phyloP scores from a whole-genome alignment of 768 basidiomycete genomes.

The Kwoniella heveanensis region DNA sequence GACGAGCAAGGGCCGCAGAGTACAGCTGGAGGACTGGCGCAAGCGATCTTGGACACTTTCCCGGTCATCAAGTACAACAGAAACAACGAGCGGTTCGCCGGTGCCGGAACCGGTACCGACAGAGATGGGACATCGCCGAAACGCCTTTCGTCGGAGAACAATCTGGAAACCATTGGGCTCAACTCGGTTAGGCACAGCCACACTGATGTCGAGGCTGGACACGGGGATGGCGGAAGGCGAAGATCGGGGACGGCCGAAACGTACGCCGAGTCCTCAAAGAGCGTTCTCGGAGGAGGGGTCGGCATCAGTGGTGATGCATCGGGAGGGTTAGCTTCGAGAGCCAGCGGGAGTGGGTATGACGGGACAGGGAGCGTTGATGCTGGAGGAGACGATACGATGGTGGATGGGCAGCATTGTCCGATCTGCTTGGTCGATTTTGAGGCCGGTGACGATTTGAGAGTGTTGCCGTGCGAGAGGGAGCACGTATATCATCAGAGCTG shows the following conservation, averaged over 20 bases:
- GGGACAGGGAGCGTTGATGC: conserved; percentile 1
- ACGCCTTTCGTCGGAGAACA: conserved; percentile 24
- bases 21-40: conserved; percentile 79
- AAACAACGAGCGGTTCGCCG: conserved; percentile 6
- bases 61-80: conserved; percentile 79
- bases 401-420: conserved; percentile 79
- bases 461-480: conserved; percentile 86
- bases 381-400: conserved; percentile 49
- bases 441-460: conserved; percentile 85
- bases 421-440: conserved; percentile 95
- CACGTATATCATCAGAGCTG: conserved; percentile 88
- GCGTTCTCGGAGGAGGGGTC: background rate
- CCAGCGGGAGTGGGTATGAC: conserved; percentile 16
- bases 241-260: conserved; percentile 3
- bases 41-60: conserved; percentile 94
- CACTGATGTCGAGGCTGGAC: background rate
- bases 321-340: conserved; percentile 10
- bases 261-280: conserved; percentile 17
- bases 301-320: conserved; percentile 1
- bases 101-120: background rate
- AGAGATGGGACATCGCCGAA: conserved; percentile 25
- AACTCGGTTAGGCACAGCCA: background rate
- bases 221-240: too few relatives aligned
- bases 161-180: conserved; percentile 6
- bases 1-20: conserved; percentile 62